Conservation (phyloP, 139 green algal genomes). For the Tetradesmus obliquus region DNA sequence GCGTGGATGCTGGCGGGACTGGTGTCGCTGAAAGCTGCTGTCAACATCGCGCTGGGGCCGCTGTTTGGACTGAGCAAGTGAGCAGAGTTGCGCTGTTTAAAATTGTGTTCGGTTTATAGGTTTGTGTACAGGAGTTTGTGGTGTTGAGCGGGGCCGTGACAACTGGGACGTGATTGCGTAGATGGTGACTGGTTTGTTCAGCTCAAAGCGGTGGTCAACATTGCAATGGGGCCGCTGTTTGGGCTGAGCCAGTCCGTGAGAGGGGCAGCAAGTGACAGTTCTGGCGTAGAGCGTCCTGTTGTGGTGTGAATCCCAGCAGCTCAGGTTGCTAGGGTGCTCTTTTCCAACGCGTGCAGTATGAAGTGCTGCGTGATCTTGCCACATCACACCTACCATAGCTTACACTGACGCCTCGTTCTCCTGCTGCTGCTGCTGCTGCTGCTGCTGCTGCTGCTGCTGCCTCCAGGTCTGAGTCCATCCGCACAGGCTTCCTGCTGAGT, state of each 20-base stretch:
- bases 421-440: slow-evolving; percentile 19
- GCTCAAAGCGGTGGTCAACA: slow-evolving; percentile 91
- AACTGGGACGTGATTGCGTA: slow-evolving; percentile 38
- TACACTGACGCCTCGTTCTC: background rate
- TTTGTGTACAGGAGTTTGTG: background rate
- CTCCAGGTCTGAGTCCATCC: slow-evolving; percentile 78
- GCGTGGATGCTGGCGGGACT: slow-evolving; percentile 76
- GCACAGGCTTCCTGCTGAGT: slow-evolving; percentile 89
- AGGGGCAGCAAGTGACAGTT: no score
- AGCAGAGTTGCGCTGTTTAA: background rate
- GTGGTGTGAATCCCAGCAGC: no score
- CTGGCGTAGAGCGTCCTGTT: no score
- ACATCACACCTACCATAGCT: no score
- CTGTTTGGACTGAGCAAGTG: slow-evolving; percentile 82
- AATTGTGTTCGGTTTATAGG: background rate
- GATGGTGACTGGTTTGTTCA: slow-evolving; percentile 81
- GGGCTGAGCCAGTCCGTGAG: slow-evolving; percentile 72
- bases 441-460: background rate
- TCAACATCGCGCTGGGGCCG: slow-evolving; percentile 81
- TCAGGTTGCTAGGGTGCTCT: background rate
- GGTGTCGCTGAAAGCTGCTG: slow-evolving; percentile 87
- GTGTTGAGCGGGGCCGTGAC: background rate
- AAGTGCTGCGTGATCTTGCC: no score
- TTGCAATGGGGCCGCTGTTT: slow-evolving; percentile 72
- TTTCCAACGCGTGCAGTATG: background rate